Evolutionary conservation across 1,284 basidiomycete species (phyloP).

Genomic region (Ustilago crameri): DNA sequence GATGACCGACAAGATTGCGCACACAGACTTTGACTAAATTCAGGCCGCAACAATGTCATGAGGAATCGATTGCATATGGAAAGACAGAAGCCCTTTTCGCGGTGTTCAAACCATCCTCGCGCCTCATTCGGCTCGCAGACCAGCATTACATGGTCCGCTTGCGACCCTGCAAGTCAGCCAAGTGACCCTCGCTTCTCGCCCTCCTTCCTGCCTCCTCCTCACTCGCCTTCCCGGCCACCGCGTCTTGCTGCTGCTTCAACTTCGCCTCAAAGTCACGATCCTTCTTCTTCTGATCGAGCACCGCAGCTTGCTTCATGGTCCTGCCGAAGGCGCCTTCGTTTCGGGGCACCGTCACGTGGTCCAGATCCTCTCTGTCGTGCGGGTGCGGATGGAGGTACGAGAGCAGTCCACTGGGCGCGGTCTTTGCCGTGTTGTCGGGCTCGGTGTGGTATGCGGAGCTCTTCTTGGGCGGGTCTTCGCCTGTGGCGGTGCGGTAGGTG

Average conservation of each 20-base stretch:
- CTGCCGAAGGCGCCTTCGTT: conserved; percentile 19
- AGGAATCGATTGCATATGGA: no score
- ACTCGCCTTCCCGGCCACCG: background rate
- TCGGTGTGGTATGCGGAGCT: conserved; percentile 17
- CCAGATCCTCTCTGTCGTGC: conserved; percentile 20
- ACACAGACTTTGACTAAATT: no score
- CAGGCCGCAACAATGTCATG: no score
- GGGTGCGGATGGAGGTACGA: conserved; percentile 12
- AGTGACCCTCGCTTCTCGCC: conserved; percentile 5
- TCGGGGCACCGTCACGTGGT: conserved; percentile 11
- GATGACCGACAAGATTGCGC: background rate
- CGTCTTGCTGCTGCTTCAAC: conserved; percentile 8
- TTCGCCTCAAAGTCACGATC: conserved; percentile 5
- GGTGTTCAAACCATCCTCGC: no score
- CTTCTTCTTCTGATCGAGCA: conserved; percentile 23
- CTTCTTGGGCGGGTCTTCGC: conserved; percentile 6
- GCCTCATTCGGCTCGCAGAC: no score
- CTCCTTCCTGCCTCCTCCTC: conserved; percentile 7
- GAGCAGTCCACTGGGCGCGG: conserved; percentile 14
- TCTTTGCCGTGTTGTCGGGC: background rate
- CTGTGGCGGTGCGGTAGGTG: conserved; percentile 6
- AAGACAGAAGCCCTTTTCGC: no score
- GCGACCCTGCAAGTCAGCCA: conserved; percentile 17
- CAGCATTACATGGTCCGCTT: conserved; percentile 14
- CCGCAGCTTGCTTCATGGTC: conserved; percentile 32